Evolutionary conservation across 768 basidiomycete genomes (phyloP), one percentile per base, ranked within the genome.

Genomic region (Cystofilobasidium capitatum): DNA sequence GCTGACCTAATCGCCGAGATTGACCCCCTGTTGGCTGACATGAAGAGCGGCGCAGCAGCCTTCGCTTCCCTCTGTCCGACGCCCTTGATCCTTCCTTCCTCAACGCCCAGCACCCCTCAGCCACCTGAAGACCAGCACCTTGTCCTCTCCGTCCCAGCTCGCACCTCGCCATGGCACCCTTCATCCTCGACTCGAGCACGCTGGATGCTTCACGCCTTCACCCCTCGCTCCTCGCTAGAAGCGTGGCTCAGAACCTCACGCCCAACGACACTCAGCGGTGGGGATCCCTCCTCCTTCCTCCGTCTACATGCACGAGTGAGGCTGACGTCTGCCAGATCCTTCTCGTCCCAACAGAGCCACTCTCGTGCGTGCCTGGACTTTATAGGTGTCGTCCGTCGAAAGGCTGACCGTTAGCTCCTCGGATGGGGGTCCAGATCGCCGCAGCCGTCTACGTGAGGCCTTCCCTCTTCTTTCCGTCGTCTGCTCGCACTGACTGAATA

Each of bases 151-250:
- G 17, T 60, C 58, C 12, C 12, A 2, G 22, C 36, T 37, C 58
- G 24, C 8, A 20, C 31, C 58, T 37, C 58, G n/a, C 1, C 12
- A 65, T 65, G 64, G 40, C 64, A 14, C 64, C 64, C 10, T 55
- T 39, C 55, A 4, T 39, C 22, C n/a, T 22, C 33, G 29, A 39
- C 26, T 42, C 37, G 8, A 13, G 8, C 2, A 33, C 3, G 26
- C 26, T 6, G 49, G 10, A 7, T 29, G 10, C 6, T 2, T 10
- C 8, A 7, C 12, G 45, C 6, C 9, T 16, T 22, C 26, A 4
- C 13, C 40, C 10, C 39, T n/a, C 64, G 54, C 45, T 65, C 17
- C 29, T 33, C 55, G 44, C 45, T 24, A 36, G 64, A 4, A 55
- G 58, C 40, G 42, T 65, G 9, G 26, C n/a, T 13, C 17, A 26